Base-by-base conservation (phyloP, 805 yeast species). In the Vanderwaltozyma polyspora region DNA sequence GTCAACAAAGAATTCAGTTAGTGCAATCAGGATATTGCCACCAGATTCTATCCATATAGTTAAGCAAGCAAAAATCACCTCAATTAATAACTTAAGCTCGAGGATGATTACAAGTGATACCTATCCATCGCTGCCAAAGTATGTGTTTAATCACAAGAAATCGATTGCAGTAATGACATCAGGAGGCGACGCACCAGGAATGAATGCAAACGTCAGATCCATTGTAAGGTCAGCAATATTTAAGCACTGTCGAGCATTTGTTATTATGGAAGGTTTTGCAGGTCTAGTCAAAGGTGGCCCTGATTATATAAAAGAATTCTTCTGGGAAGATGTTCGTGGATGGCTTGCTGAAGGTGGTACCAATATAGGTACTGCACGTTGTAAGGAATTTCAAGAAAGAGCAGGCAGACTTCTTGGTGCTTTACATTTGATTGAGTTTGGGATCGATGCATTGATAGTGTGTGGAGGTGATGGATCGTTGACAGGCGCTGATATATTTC, bases 381-480 rank as follows among this genome's bases (percentile, higher is more conserved):
- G 81, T 52, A 64, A 57, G 56, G 82, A 69, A 43, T 80, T 80
- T 57, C 67, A 71, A 48, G 79, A 78, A 51, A 61, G 83, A 33
- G 60, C 63, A 44, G 89, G 89, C 26, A 63, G 89, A 48, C 57
- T 79, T 32, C 44, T 57, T 31, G 86, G 75, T 25, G 78, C 81
- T 36, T 64, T 68, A 45, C 76, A 80, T 57, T 64, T 80, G 71
- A 70, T 80, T 44, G 67, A 59, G 29, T 72, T 76, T 22, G 87
- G 87, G 36, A 79, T 80, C 38, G 86, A 80, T 56, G 87, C 85
- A 3, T 63, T 80, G 42, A 70, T 80, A 42, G 87, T 80, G 14
- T 77, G 85, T 59, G 89, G 89, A 45, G 89, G 89, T 53, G 89
- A 80, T 54, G 89, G 89, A 34, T 79, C 86, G 1, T 64, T 80